Evolutionary conservation across 306 rosid species (phyloP), one percentile per base, ranked within the genome.

Genomic region (Cicer arietinum): DNA sequence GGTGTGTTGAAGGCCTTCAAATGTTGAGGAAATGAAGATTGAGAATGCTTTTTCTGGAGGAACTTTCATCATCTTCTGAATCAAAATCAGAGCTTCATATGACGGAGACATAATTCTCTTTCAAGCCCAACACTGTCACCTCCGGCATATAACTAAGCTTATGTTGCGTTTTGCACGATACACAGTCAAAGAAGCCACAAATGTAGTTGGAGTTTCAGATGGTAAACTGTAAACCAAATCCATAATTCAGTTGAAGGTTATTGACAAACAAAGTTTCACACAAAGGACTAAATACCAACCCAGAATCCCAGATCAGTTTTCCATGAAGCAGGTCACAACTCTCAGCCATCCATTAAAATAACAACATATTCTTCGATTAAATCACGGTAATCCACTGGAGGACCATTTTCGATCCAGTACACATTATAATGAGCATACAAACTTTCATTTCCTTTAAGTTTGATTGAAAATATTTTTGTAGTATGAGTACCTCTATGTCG

Each of bases 31-130:
- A 73, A 77, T 79, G 83, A 91, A 86, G 59, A 91, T 50, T 14
- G 83, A 74, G 0, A 89, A 73, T 13, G 95, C 91, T 75, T 85
- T 81, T 7, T 16, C 7, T 6, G 93, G 91, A 48, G 91, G 88
- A 14, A 60, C 62, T 68, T 91, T 91, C 71, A 85, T 88, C 92
- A 91, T 88, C 75, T 85, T 89, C 16, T 74, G 89, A 45, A 91
- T 78, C 7, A 91, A 88, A 63, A 86, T 13, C 56, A 88, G 81
- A 57, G 79, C 77, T 70, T 81, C 85, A 10, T 39, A 73, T 45
- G 69, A 53, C 48, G 67, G 83, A 8, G 80, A 53, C 91, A 91
- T 88, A 18, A 1, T 67, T 62, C 47, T 73, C 76, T 54, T 57
- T 25, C n/a, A 10, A 3, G 47, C 39, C 7, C 42, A 57, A 20